phyloP scores from a whole-genome alignment of 345 rosid genomes.

The Heritiera littoralis region DNA sequence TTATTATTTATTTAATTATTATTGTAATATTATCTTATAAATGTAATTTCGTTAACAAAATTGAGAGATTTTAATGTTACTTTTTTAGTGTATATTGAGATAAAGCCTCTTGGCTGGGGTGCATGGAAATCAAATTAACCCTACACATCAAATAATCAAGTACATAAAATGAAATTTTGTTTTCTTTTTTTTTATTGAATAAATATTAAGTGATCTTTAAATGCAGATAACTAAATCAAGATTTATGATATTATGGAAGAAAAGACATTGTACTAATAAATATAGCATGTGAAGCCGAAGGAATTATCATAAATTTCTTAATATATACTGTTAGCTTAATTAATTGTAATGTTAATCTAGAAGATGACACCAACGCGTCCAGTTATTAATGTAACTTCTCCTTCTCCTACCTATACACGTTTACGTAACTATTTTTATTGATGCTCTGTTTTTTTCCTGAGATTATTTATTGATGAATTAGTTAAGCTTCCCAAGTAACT shows the following conservation, averaged over 20 bases:
- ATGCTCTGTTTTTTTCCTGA: neutral
- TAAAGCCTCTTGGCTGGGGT: neutral
- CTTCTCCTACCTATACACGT: neutral
- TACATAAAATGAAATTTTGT: neutral
- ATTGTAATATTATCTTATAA: too few species aligned
- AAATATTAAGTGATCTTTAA: too few species aligned
- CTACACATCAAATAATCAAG: neutral
- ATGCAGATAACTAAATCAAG: neutral
- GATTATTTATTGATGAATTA: neutral
- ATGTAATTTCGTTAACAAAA: neutral
- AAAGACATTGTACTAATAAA: neutral
- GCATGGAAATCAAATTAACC: neutral
- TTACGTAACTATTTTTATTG: neutral
- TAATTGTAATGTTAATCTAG: neutral
- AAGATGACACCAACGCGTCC: neutral
- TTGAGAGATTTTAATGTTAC: neutral
- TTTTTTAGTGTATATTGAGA: neutral
- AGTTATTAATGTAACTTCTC: neutral
- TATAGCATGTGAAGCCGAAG: constrained; percentile 5
- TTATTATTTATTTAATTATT: too few species aligned
- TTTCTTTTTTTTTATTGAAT: too few species aligned
- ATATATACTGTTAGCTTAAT: neutral
- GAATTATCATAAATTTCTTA: neutral
- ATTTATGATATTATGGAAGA: neutral
- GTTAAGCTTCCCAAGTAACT: neutral